phyloP scores from a whole-genome alignment of 805 yeast species.

The Kuraishia molischiana region DNA sequence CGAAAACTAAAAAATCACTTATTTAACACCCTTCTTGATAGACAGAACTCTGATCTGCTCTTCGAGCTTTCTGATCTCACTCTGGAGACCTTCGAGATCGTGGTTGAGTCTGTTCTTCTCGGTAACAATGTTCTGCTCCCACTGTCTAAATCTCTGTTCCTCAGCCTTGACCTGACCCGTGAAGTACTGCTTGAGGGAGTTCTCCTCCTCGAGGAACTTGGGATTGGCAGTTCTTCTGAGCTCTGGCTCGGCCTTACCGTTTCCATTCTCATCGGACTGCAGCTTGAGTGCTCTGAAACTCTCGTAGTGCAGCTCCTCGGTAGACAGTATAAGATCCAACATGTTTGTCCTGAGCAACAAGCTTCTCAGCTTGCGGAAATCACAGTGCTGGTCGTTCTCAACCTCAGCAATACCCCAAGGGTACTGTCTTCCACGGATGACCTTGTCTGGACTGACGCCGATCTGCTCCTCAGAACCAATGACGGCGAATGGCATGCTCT shows the following conservation, averaged over 20 bases:
- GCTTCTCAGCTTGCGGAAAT: slow-evolving; percentile 72
- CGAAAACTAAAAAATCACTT: too few relatives aligned
- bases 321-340: slow-evolving; percentile 71
- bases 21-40: slow-evolving; percentile 35
- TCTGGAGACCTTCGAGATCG: slow-evolving; percentile 85
- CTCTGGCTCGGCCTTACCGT: slow-evolving; percentile 31
- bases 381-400: slow-evolving; percentile 79
- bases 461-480: slow-evolving; percentile 69
- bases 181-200: slow-evolving; percentile 84
- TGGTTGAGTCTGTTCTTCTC: slow-evolving; percentile 91
- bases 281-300: slow-evolving; percentile 66
- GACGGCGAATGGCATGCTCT: slow-evolving; percentile 80
- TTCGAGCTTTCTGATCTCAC: slow-evolving; percentile 62
- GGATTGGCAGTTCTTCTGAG: slow-evolving; percentile 63
- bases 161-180: slow-evolving; percentile 96
- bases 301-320: slow-evolving; percentile 77
- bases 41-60: slow-evolving; percentile 62
- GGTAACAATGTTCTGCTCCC: slow-evolving; percentile 95
- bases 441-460: slow-evolving; percentile 51
- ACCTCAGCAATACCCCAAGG: slow-evolving; percentile 91
- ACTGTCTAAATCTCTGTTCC: slow-evolving; percentile 94
- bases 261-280: slow-evolving; percentile 28
- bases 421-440: slow-evolving; percentile 71
- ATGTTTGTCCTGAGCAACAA: slow-evolving; percentile 73
- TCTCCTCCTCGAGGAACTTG: slow-evolving; percentile 93